These are phyloP conservation scores for Volvox africanus DNA, from an alignment of 139 green algal genomes.

Conservation along the genomic window DNA sequence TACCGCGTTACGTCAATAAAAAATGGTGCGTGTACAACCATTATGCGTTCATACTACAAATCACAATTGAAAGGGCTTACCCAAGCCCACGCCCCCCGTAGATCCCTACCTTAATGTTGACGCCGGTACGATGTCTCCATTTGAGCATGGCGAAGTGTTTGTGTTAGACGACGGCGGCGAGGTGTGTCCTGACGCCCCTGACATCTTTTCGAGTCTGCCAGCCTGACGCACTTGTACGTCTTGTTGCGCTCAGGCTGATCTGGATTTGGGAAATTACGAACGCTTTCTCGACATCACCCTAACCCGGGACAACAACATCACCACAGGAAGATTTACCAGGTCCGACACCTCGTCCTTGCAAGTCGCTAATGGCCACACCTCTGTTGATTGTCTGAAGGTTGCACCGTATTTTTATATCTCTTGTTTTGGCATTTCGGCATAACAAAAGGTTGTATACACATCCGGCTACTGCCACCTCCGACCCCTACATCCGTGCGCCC, in stretches of 20 bases:
- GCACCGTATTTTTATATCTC: no score
- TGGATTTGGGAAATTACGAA: conserved; percentile 99
- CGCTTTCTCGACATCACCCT: conserved; percentile 98
- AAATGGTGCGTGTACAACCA: conserved; percentile 80
- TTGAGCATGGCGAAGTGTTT: conserved; percentile 99
- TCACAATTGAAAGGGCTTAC: neutral
- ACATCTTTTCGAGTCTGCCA: neutral
- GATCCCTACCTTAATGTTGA: conserved; percentile 99
- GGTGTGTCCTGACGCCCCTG: conserved; percentile 63
- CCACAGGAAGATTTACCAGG: conserved; percentile 97
- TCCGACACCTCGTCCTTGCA: conserved; percentile 15
- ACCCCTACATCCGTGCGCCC: no score
- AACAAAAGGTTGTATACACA: no score
- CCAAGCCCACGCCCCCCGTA: conserved; percentile 52
- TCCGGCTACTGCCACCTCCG: no score
- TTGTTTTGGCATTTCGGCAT: no score
- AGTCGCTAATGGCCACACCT: no score
- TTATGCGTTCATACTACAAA: neutral
- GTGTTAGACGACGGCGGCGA: conserved; percentile 98
- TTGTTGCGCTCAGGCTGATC: conserved; percentile 81
- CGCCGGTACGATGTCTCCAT: conserved; percentile 99
- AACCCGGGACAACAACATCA: conserved; percentile 97
- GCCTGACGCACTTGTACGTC: neutral
- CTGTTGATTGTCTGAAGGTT: no score
- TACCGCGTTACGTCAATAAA: conserved; percentile 97